Percentiles rank a stretch among this genome's conserved stretches.
Evolutionary conservation across 2,329 filamentous ascomycete genomes (phyloP).

Genomic region (Diaporthe humulicola): DNA sequence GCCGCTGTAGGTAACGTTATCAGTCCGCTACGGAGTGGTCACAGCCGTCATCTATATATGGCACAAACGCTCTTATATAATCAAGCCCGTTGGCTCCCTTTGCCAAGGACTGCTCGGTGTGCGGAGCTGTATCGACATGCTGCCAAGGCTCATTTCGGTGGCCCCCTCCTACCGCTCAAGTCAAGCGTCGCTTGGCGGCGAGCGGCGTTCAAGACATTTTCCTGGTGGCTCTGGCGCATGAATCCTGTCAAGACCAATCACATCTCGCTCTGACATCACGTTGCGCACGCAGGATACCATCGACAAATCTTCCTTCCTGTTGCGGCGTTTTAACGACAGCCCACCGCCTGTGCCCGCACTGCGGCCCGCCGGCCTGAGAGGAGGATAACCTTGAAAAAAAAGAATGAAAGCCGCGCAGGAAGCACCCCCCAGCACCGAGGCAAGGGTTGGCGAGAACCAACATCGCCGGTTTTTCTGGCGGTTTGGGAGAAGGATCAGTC

Average conservation of each 20-base stretch:
- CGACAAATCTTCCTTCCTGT: not conserved
- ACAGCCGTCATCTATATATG: not conserved
- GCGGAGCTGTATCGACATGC: not conserved
- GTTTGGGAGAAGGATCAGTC: not conserved
- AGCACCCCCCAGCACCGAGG: not conserved
- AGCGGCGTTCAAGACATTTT: conserved; percentile 2
- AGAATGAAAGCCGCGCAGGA: not conserved
- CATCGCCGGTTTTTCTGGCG: not conserved
- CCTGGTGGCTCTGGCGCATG: not conserved
- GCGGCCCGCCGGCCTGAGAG: conserved; percentile 11
- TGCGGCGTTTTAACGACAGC: not conserved
- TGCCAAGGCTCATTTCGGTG: conserved; percentile 24
- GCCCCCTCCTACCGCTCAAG: conserved; percentile 1
- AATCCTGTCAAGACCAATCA: conserved; percentile 1
- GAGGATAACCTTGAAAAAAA: not conserved
- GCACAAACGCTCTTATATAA: not conserved
- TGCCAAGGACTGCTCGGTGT: not conserved
- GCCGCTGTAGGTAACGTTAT: fast-evolving
- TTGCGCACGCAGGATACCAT: conserved; percentile 5
- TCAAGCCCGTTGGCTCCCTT: not conserved
- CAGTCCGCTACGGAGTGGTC: not conserved
- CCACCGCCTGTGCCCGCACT: conserved; percentile 4
- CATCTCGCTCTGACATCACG: conserved; percentile 13
- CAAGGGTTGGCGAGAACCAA: conserved; percentile 8
- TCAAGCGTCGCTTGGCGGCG: conserved; percentile 26